These are phyloP conservation scores for Aleurites moluccanus DNA, from an alignment of 441 rosid species.

Conservation along the genomic window DNA sequence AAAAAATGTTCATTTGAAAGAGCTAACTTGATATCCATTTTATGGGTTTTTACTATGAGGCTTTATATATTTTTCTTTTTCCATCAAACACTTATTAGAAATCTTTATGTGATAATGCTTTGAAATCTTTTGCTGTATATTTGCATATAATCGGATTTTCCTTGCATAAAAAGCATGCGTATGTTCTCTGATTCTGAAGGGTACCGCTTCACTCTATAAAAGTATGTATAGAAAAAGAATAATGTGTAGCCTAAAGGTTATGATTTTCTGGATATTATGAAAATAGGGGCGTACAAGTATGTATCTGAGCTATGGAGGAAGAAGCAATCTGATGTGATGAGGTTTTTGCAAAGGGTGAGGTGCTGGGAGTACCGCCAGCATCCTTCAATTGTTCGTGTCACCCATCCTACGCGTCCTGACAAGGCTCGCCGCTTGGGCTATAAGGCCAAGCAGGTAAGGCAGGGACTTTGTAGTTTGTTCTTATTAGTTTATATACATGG, in stretches of 20 bases:
- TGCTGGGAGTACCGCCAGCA: constrained; percentile 75
- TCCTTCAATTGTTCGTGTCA: constrained; percentile 62
- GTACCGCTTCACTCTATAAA: too few species aligned
- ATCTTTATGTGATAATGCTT: not conserved
- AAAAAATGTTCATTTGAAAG: not conserved
- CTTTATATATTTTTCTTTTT: too few species aligned
- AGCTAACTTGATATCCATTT: not conserved
- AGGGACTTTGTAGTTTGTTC: not conserved
- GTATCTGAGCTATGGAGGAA: constrained; percentile 74
- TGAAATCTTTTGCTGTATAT: not conserved
- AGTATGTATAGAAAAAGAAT: too few species aligned
- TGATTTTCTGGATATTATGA: not conserved
- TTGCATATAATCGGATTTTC: not conserved
- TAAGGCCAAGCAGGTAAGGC: constrained; percentile 61
- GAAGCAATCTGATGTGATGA: constrained; percentile 77
- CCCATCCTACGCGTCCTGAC: constrained; percentile 65
- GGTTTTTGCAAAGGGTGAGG: constrained; percentile 68
- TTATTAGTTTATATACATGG: not conserved
- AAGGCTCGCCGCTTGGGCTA: constrained; percentile 66
- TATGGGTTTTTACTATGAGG: too few species aligned
- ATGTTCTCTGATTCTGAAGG: not conserved
- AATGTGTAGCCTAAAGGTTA: too few species aligned
- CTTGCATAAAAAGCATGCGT: not conserved
- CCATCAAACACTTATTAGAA: not conserved
- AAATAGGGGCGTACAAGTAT: constrained; percentile 61